Evolutionary conservation across 768 basidiomycete species (phyloP).

Genomic region (Boletus huronensis): DNA sequence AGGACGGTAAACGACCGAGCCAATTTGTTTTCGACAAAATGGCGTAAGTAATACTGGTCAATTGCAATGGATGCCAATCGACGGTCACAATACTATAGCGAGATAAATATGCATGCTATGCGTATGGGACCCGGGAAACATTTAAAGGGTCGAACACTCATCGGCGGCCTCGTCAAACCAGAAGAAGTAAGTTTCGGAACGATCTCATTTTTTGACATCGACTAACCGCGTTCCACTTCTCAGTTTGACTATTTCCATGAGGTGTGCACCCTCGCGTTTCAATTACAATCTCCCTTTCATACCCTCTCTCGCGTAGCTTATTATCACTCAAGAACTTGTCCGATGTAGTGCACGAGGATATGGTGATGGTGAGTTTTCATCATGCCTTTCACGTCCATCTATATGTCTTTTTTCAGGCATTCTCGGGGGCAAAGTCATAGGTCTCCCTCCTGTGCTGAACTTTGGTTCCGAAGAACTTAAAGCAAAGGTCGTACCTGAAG

Average conservation of each 20-base stretch:
- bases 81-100: conserved; percentile 33
- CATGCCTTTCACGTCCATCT: not conserved
- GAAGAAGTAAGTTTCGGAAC: conserved; percentile 50
- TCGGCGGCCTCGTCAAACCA: conserved; percentile 71
- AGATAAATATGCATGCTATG: conserved; percentile 81
- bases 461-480: conserved; percentile 55
- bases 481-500: conserved; percentile 45
- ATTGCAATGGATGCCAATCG: not conserved
- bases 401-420: conserved; percentile 26
- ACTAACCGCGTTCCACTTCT: conserved; percentile 18
- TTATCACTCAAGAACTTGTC: conserved; percentile 62
- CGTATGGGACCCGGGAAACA: conserved; percentile 88
- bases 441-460: conserved; percentile 69
- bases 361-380: conserved; percentile 49
- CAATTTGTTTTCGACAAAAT: conserved; percentile 75
- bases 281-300: not conserved
- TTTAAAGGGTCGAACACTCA: conserved; percentile 68
- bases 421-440: conserved; percentile 62
- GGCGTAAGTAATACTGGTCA: conserved; percentile 46
- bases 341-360: conserved; percentile 60
- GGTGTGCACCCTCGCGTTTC: conserved; percentile 41
- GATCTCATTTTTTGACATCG: not conserved
- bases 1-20: conserved; percentile 85
- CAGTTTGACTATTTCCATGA: conserved; percentile 71
- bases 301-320: conserved; percentile 35